phyloP scores from a whole-genome alignment of 2,329 filamentous ascomycete species.

The Lojkania enalia region DNA sequence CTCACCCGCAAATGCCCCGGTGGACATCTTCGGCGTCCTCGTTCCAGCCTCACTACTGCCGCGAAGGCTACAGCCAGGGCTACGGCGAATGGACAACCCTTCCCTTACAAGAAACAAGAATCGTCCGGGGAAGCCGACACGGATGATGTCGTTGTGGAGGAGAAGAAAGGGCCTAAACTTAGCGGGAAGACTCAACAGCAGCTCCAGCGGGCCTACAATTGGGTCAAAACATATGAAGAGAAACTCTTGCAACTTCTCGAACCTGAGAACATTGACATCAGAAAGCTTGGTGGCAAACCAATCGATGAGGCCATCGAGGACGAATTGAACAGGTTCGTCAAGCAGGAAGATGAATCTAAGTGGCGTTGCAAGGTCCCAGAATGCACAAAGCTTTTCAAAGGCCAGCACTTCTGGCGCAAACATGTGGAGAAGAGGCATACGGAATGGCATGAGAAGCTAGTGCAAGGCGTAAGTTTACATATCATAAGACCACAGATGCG shows the following conservation, averaged over 20 bases:
- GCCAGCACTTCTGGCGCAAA: slow-evolving; percentile 95
- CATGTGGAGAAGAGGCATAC: slow-evolving; percentile 94
- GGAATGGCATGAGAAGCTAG: slow-evolving; percentile 81
- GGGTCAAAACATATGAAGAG: slow-evolving; percentile 98
- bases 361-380: slow-evolving; percentile 96
- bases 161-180: slow-evolving; percentile 67
- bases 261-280: slow-evolving; percentile 81
- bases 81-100: slow-evolving; percentile 78
- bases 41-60: slow-evolving; percentile 79
- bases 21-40: slow-evolving; percentile 90
- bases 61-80: slow-evolving; percentile 85
- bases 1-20: slow-evolving; percentile 94
- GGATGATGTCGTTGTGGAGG: slow-evolving; percentile 68
- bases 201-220: slow-evolving; percentile 92
- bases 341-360: slow-evolving; percentile 97
- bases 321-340: slow-evolving; percentile 83
- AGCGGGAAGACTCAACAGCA: slow-evolving; percentile 84
- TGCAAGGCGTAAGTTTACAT: slow-evolving; percentile 73
- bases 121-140: slow-evolving; percentile 66
- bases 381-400: slow-evolving; percentile 96
- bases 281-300: slow-evolving; percentile 86
- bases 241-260: slow-evolving; percentile 93
- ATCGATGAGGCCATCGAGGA: slow-evolving; percentile 85
- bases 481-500: not conserved
- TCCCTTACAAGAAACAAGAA: slow-evolving; percentile 79